These are phyloP conservation scores for Davidsoniella neocaledoniae DNA, from an alignment of 2,329 filamentous ascomycete genomes.

Conservation along the genomic window DNA sequence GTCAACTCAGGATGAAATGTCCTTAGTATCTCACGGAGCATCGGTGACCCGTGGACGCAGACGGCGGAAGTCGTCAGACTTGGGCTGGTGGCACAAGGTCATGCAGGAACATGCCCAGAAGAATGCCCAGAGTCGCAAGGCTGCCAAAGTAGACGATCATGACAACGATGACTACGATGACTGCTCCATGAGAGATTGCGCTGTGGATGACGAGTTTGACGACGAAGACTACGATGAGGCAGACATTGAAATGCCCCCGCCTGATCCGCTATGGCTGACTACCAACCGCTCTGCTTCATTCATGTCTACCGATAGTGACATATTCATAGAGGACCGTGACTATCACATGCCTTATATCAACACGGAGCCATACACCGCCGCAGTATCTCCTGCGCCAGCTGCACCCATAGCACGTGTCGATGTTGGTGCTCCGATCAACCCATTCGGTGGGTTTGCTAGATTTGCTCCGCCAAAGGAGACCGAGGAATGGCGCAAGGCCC, in stretches of 20 bases:
- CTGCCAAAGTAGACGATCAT: neutral
- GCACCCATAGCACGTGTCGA: too few species aligned
- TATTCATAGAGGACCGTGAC: conserved; percentile 16
- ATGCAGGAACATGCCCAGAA: conserved; percentile 65
- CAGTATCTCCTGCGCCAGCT: neutral
- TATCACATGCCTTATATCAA: conserved; percentile 20
- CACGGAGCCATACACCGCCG: conserved; percentile 10
- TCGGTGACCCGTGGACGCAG: conserved; percentile 16
- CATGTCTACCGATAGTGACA: conserved; percentile 6
- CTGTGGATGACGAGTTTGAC: conserved; percentile 5
- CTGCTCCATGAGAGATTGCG: conserved; percentile 17
- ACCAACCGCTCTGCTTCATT: conserved; percentile 4
- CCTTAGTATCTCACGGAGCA: conserved; percentile 13
- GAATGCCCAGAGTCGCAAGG: conserved; percentile 30
- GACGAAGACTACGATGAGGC: conserved; percentile 16
- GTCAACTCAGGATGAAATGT: conserved; percentile 3
- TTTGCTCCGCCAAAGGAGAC: conserved; percentile 2
- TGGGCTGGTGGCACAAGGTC: conserved; percentile 61
- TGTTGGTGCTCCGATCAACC: neutral
- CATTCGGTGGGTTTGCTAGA: conserved; percentile 5
- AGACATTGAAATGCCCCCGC: conserved; percentile 17
- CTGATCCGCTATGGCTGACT: conserved; percentile 22
- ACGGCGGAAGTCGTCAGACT: conserved; percentile 44
- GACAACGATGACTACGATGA: neutral
- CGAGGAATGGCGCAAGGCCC: conserved; percentile 19